Evolutionary conservation across 108 stramenopile species (phyloP), one percentile per base, ranked within the genome.

Genomic region (Hondaea fermentalgiana): DNA sequence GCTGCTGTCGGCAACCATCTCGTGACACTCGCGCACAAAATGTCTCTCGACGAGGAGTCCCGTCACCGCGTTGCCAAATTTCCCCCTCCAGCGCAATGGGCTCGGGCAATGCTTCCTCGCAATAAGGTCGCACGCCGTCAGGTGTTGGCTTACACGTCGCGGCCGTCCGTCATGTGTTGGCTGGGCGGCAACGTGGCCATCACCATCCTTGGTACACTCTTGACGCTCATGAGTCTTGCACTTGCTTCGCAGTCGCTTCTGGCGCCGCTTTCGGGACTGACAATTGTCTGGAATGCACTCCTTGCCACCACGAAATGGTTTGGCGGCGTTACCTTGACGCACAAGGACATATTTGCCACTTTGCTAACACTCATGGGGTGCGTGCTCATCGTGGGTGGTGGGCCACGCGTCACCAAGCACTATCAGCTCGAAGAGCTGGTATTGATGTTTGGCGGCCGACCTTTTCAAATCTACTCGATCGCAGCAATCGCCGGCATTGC

Each of bases 121-220:
- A 83, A 83, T 35, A 12, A 12, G 16, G 43, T 19, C 23, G n/a
- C 51, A 16, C 76, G 76, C 51, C 45, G 28, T 17, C 12, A 35
- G 51, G 76, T 83, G n/a, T 6, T 53, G 49, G 51, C 45, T 6
- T 53, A 47, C 19, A 25, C 51, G 51, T 12, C 6, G n/a, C 19
- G 76, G 51, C 76, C 76, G n/a, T 83, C 76, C 17, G n/a, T 53
- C n/a, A 53, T 83, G 49, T 47, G 45, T 17, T 83, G 76, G 76
- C 6, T 83, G 19, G 76, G 45, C 28, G 76, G 76, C 51, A 83
- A 83, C 51, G 76, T 83, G n/a, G 76, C 76, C 49, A 83, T 83
- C 23, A 83, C 76, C 45, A 25, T 83, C 28, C 76, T 83, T 28
- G 76, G 76, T 12, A 83, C 76, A 45, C 25, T 83, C 16, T 2